These are phyloP conservation scores for Colletotrichum aenigma DNA, from an alignment of 2,329 filamentous ascomycete genomes.

Conservation along the genomic window DNA sequence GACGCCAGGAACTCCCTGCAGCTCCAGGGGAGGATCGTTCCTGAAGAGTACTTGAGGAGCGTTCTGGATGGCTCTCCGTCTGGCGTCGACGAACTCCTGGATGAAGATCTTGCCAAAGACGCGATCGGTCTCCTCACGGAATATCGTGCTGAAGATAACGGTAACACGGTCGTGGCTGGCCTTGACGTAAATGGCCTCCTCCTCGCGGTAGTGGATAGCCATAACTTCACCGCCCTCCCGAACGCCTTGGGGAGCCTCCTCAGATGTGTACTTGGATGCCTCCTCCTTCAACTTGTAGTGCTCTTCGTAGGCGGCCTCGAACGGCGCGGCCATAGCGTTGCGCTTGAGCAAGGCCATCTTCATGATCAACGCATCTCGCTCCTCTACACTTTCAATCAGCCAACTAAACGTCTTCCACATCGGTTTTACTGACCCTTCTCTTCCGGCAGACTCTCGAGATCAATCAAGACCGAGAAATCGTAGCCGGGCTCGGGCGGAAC, in stretches of 20 bases:
- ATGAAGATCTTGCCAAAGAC: slow-evolving; percentile 99
- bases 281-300: slow-evolving; percentile 86
- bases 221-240: slow-evolving; percentile 90
- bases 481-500: slow-evolving; percentile 87
- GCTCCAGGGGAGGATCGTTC: slow-evolving; percentile 90
- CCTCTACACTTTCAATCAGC: slow-evolving; percentile 57
- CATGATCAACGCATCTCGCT: slow-evolving; percentile 82
- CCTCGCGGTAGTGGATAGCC: slow-evolving; percentile 97
- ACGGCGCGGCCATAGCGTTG: slow-evolving; percentile 98
- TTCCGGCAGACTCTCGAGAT: slow-evolving; percentile 84
- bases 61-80: slow-evolving; percentile 95
- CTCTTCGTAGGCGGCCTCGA: slow-evolving; percentile 95
- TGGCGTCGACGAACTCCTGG: slow-evolving; percentile 97
- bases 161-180: slow-evolving; percentile 96
- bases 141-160: slow-evolving; percentile 98
- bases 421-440: slow-evolving; percentile 66
- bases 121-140: slow-evolving; percentile 95
- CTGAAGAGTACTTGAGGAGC: slow-evolving; percentile 96
- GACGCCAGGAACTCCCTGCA: slow-evolving; percentile 87
- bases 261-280: slow-evolving; percentile 89
- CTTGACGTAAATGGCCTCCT: slow-evolving; percentile 99
- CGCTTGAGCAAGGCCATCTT: slow-evolving; percentile 93
- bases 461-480: slow-evolving; percentile 92
- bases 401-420: not conserved
- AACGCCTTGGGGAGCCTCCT: slow-evolving; percentile 91